These are phyloP conservation scores for Leishmania guyanensis DNA, from an alignment of 208 protist genomes.

Conservation along the genomic window DNA sequence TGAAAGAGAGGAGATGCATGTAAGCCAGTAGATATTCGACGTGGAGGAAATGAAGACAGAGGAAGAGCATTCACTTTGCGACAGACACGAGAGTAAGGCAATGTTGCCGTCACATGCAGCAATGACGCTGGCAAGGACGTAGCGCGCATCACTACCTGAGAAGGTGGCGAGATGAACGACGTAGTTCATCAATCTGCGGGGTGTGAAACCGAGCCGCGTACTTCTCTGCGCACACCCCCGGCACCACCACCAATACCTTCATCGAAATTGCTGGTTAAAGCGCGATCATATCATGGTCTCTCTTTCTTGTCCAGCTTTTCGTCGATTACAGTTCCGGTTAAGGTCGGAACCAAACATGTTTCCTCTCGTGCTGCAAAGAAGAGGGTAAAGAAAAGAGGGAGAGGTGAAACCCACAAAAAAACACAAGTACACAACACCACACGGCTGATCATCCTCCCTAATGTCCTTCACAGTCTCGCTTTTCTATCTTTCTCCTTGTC, in stretches of 20 bases:
- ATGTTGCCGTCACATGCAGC: not conserved
- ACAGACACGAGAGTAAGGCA: not conserved
- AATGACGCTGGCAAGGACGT: not conserved
- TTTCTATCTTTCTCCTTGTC: not conserved
- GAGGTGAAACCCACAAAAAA: not conserved
- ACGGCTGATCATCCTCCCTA: not conserved
- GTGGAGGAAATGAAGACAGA: not conserved
- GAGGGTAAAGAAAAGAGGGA: not conserved
- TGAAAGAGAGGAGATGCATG: not conserved
- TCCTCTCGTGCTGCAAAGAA: not conserved
- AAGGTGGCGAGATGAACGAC: not conserved
- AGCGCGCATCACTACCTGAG: not conserved
- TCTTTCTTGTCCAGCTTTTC: not conserved
- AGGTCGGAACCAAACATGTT: constrained; percentile 40
- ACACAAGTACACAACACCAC: not conserved
- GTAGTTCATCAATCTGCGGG: not conserved
- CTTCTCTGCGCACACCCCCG: not conserved
- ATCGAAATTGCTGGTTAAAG: not conserved
- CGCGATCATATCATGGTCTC: not conserved
- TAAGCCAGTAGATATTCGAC: not conserved
- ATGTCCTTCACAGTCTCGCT: not conserved
- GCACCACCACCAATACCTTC: not conserved
- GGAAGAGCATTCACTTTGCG: not conserved
- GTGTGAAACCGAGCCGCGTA: not conserved
- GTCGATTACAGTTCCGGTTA: not conserved